Base-by-base conservation (phyloP, 208 protist species). In the Acanthamoeba triangularis region DNA sequence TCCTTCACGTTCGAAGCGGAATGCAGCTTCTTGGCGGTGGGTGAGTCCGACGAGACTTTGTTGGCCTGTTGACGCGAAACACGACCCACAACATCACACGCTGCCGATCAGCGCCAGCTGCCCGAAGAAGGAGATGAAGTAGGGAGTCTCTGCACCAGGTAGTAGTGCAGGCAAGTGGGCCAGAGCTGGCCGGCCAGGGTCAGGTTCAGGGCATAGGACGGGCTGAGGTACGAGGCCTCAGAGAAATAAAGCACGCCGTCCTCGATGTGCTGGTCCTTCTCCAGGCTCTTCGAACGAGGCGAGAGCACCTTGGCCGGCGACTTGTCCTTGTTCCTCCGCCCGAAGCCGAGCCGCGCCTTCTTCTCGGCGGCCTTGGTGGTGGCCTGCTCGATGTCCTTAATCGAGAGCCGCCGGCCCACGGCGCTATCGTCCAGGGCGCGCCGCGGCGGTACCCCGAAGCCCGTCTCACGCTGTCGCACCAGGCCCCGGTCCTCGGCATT, bases 151-250 rank as follows among this genome's bases (percentile, higher is more conserved):
- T 0, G 61, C 25, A 80, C 72, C 16, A 80, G 72, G 37, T 44
- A 80, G 72, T 80, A 80, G 33, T 80, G 72, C 28, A 49, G 72
- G 72, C 72, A 80, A 7, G 72, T 80, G 35, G n/a, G 72, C 72
- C 72, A 80, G 35, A 30, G 2, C 6, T 49, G 18, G 72, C 37
- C n/a, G 72, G 72, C 30, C 72, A 80, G 72, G 18, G 72, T 80
- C 35, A 80, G 0, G 30, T 25, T 25, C 35, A 30, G 37, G 30
- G n/a, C 8, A 35, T 41, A 80, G 72, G 16, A 49, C 30, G 72
- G 72, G 72, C 72, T 80, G 72, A 80, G 33, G 72, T 6, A 80
- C 30, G 72, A 80, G 18, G 35, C 33, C 1, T 80, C 72, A 6
- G 72, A 80, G 33, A 80, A 80, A 14, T 49, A 80, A 4, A 80